Evolutionary conservation across 805 yeast genomes (phyloP), one percentile per base, ranked within the genome.

Genomic region (Saturnispora silvae): DNA sequence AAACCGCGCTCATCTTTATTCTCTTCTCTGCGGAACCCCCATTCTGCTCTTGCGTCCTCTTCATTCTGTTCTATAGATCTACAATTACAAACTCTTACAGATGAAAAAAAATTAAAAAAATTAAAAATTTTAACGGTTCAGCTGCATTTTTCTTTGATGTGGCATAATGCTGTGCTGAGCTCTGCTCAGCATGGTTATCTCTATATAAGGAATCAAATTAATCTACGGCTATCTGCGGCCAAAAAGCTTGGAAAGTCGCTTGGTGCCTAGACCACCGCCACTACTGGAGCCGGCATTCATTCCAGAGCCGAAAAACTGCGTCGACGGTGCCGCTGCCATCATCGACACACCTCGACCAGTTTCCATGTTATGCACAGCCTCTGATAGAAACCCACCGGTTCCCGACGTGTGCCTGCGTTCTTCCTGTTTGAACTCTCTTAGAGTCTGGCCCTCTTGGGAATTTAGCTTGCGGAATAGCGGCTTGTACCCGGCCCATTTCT

Each of bases 361-460:
- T 19, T 31, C 34, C 10, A 20, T n/a, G 3, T 23, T 28, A 5
- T 17, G n/a, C 14, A 40, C 11, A 15, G 34, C 34, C 7, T 36
- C 41, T 16, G 28, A 23, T 7, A 40, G 17, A 11, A 32, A 33
- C 33, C 25, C 24, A 31, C 34, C 45, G 50, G 24, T 44, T n/a
- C n/a, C n/a, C n/a, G n/a, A n/a, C n/a, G n/a, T n/a, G n/a, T n/a
- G n/a, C n/a, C n/a, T 52, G 2, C 45, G 44, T 23, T 38, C 40
- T 4, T 40, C 43, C 24, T 22, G 34, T 5, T 40, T 41, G 27
- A 52, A 49, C 30, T 45, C 50, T 31, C 58, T 48, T 38, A 60
- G 59, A 4, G 61, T 63, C 49, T 52, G 34, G 4, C 64, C 64
- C 42, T 60, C 64, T 33, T 60, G 64, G 0, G 59, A 50, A 24